These are phyloP conservation scores for Sporothrix mexicana DNA, from an alignment of 2,329 filamentous ascomycete genomes.

Conservation along the genomic window DNA sequence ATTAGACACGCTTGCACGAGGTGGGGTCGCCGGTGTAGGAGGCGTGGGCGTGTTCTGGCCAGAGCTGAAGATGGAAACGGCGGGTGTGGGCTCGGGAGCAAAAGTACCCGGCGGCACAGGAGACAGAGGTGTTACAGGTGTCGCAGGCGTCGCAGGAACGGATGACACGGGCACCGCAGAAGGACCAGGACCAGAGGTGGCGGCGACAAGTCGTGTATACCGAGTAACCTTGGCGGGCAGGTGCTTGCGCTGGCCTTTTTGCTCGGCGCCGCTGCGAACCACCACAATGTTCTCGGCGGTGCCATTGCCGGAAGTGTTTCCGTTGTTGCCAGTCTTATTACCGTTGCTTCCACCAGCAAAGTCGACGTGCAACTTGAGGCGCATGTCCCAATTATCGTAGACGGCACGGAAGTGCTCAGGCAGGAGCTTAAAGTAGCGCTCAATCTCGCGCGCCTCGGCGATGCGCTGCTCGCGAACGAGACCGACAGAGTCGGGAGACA, in stretches of 20 bases:
- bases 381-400: constrained; percentile 93
- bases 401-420: constrained; percentile 79
- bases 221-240: constrained; percentile 53
- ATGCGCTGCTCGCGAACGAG: constrained; percentile 72
- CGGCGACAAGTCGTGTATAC: constrained; percentile 43
- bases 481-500: constrained; percentile 74
- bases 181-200: background rate
- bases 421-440: constrained; percentile 72
- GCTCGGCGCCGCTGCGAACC: constrained; percentile 68
- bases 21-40: background rate
- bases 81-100: background rate
- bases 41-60: constrained; percentile 13
- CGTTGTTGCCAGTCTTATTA: constrained; percentile 51
- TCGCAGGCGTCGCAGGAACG: background rate
- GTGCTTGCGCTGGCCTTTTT: constrained; percentile 49
- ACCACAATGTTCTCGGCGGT: constrained; percentile 80
- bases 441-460: constrained; percentile 81
- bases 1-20: background rate
- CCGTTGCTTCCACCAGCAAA: constrained; percentile 71
- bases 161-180: background rate
- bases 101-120: background rate
- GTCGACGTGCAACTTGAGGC: constrained; percentile 81
- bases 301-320: constrained; percentile 41
- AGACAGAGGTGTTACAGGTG: background rate
- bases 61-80: constrained; percentile 13